Conservation (phyloP, 2,329 filamentous ascomycete species). For the Trichoderma aggressivum region DNA sequence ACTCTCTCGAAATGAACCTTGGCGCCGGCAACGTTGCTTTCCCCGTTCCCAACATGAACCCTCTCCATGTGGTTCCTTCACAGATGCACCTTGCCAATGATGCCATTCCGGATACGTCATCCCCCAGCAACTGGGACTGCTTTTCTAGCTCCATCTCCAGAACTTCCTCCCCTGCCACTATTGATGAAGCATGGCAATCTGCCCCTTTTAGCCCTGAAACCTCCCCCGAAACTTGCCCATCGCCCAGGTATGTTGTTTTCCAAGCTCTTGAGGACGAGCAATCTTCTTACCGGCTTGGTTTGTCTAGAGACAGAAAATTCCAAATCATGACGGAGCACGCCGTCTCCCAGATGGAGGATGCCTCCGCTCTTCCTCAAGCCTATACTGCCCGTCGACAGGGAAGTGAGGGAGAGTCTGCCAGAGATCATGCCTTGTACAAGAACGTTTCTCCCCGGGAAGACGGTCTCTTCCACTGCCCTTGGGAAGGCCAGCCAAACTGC, state of each 20-base stretch:
- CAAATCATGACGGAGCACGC: slow-evolving; percentile 29
- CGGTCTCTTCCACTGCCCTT: slow-evolving; percentile 91
- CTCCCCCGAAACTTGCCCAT: slow-evolving; percentile 50
- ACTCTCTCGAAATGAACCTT: slow-evolving; percentile 45
- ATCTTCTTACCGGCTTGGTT: slow-evolving; percentile 25
- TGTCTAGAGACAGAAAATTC: slow-evolving; percentile 33
- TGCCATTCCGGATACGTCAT: slow-evolving; percentile 47
- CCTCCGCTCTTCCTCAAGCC: slow-evolving; percentile 32
- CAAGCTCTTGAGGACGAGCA: slow-evolving; percentile 1
- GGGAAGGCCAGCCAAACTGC: slow-evolving; percentile 68
- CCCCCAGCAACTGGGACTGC: slow-evolving; percentile 50
- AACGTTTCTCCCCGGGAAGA: slow-evolving; percentile 61
- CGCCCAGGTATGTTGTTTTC: slow-evolving; percentile 49
- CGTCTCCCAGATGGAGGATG: slow-evolving; percentile 31
- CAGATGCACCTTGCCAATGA: slow-evolving; percentile 56
- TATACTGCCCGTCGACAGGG: slow-evolving; percentile 47
- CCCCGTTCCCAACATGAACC: slow-evolving; percentile 41
- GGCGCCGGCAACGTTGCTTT: slow-evolving; percentile 42
- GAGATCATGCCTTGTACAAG: slow-evolving; percentile 70
- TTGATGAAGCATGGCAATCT: slow-evolving; percentile 47
- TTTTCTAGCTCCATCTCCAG: slow-evolving; percentile 52
- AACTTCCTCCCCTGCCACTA: slow-evolving; percentile 47
- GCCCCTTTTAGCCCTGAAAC: slow-evolving; percentile 40
- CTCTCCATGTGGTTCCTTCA: slow-evolving; percentile 54
- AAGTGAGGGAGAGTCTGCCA: slow-evolving; percentile 55